A percentile compares a stretch with the other conserved stretches of the same genome.
Conservation (phyloP, 164 flowering plant species). For the Aristolochia fimbriata region DNA sequence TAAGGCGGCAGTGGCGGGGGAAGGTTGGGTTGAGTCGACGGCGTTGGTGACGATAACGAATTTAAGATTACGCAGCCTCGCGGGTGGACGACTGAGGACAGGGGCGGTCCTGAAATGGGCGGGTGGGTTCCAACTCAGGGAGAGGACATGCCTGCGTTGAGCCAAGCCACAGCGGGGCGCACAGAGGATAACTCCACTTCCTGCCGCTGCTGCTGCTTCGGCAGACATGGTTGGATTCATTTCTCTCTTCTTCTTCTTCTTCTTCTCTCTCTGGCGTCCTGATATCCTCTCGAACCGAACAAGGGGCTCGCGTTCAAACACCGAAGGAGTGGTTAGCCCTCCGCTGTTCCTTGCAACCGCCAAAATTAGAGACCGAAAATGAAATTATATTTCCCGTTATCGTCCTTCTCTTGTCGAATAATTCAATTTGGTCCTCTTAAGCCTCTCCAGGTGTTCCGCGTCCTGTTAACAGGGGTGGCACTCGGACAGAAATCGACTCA, state of each 20-base stretch:
- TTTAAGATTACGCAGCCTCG: not conserved
- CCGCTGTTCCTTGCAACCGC: not conserved
- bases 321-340: not conserved
- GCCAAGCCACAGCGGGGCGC: slow-evolving; percentile 7
- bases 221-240: not conserved
- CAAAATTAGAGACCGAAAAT: not conserved
- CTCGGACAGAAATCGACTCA: too few relatives aligned
- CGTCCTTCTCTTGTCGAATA: too few relatives aligned
- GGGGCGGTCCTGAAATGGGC: not conserved
- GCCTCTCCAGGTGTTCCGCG: too few relatives aligned
- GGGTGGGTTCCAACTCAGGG: not conserved
- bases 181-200: slow-evolving; percentile 8
- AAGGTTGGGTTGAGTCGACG: slow-evolving; percentile 50
- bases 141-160: not conserved
- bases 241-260: not conserved
- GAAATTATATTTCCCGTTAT: not conserved
- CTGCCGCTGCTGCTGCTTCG: slow-evolving; percentile 9
- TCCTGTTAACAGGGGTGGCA: too few relatives aligned
- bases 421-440: too few relatives aligned
- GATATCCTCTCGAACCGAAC: not conserved
- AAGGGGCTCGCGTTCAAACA: not conserved
- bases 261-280: not conserved
- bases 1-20: slow-evolving; percentile 18
- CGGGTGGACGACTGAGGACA: slow-evolving; percentile 4
- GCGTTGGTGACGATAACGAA: slow-evolving; percentile 34